Evolutionary conservation across 306 rosid species (phyloP).

Genomic region (Pueraria montana): DNA sequence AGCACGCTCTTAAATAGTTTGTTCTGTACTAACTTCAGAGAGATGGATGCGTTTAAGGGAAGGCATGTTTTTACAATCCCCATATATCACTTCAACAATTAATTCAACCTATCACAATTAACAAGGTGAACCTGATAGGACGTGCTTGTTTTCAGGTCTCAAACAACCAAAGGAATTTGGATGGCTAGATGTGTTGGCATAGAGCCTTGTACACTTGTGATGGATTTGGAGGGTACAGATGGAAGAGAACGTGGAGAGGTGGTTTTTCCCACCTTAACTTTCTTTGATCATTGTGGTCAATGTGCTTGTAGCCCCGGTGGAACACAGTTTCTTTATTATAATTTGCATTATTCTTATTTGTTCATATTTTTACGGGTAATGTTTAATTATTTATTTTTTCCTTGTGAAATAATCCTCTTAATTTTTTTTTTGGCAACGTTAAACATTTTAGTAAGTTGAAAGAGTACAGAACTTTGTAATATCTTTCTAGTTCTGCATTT

Average conservation of each 20-base stretch:
- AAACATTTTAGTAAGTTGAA: slow-evolving; percentile 4
- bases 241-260: slow-evolving; percentile 99
- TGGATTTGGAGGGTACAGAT: slow-evolving; percentile 98
- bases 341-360: not conserved
- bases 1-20: slow-evolving; percentile 83
- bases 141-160: slow-evolving; percentile 72
- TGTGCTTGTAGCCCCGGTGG: not conserved
- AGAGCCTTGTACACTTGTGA: slow-evolving; percentile 92
- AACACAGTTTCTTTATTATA: not conserved
- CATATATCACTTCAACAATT: slow-evolving; percentile 1
- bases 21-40: slow-evolving; percentile 80
- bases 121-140: slow-evolving; percentile 8
- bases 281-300: slow-evolving; percentile 30
- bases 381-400: not conserved
- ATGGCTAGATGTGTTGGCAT: slow-evolving; percentile 83
- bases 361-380: not conserved
- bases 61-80: slow-evolving; percentile 64
- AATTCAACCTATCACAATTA: not conserved
- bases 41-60: slow-evolving; percentile 96
- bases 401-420: not conserved
- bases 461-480: not conserved
- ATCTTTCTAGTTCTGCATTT: slow-evolving; percentile 18
- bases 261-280: slow-evolving; percentile 30
- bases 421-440: slow-evolving; percentile 3
- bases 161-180: slow-evolving; percentile 97